Evolutionary conservation across 2,329 filamentous ascomycete genomes (phyloP), one percentile per base, ranked within the genome.

Genomic region (Calonectria henricotiae): DNA sequence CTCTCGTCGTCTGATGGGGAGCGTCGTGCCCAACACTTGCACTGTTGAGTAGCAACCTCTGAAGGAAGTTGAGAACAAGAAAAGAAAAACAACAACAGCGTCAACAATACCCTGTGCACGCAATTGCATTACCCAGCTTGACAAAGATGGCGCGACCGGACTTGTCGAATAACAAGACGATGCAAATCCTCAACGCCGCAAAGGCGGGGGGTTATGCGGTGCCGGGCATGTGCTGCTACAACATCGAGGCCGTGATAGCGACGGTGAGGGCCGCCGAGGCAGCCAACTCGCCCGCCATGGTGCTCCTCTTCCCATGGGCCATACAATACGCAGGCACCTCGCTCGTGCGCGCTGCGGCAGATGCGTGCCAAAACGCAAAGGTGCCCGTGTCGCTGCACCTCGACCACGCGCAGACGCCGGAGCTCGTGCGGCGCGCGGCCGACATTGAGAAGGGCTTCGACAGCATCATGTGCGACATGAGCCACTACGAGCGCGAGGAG

Each of bases 381-480:
- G 90, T 92, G 0, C 90, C 90, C 5, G 81, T 92, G 17, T 85
- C 86, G 2, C 81, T 93, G 13, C 91, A 93, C 79, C 86, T 93
- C 75, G 91, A 93, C 82, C 91, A 93, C 79, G 89, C 89, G 5
- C 90, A 92, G 76, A 86, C 86, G 6, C 86, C 88, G 9, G 87
- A 87, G 68, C 86, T 90, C n/a, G 90, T 92, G 64, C 85, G 86
- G 2, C 82, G 81, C 0, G 90, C 89, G 0, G 89, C 89, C 2
- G 72, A 75, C 41, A 68, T 75, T 2, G 49, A 67, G n/a, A n/a
- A 39, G 5, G 67, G 67, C 54, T 93, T 93, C 74, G 92, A 94
- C 78, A 88, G 85, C 67, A 93, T 94, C 79, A 94, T 94, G 92
- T 89, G 93, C 0, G 92, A 94, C 80, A 94, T 94, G 91, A 89